Conservation (phyloP, 2,329 filamentous ascomycete species). For the Botryotinia globosa region DNA sequence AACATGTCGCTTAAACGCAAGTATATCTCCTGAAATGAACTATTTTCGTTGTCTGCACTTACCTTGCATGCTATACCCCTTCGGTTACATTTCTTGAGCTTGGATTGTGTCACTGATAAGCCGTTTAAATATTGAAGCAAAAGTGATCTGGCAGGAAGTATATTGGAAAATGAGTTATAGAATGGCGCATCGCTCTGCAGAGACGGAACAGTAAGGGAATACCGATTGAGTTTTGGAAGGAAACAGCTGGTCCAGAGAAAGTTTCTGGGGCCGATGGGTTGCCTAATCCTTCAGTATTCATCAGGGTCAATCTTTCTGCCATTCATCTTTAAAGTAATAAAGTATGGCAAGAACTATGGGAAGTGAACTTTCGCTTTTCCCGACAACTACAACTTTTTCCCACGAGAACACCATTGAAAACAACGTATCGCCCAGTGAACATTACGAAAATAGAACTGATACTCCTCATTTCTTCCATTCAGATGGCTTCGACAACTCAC, state of each 20-base stretch:
- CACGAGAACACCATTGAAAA: background rate
- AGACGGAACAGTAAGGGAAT: background rate
- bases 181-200: background rate
- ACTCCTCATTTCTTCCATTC: background rate
- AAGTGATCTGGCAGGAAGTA: background rate
- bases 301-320: background rate
- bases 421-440: background rate
- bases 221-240: background rate
- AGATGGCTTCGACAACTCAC: conserved; percentile 5
- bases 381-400: background rate
- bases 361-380: background rate
- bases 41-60: background rate
- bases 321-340: background rate
- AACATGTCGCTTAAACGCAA: background rate
- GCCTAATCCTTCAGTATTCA: background rate
- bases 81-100: background rate
- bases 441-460: background rate
- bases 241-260: background rate
- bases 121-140: background rate
- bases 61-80: background rate
- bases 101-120: background rate
- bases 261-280: background rate
- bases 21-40: background rate
- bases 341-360: background rate
- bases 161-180: background rate